A percentile compares a stretch with the other conserved stretches of the same genome.
Conservation (phyloP, 495 filamentous ascomycete genomes). For the Penicillium arizonense region DNA sequence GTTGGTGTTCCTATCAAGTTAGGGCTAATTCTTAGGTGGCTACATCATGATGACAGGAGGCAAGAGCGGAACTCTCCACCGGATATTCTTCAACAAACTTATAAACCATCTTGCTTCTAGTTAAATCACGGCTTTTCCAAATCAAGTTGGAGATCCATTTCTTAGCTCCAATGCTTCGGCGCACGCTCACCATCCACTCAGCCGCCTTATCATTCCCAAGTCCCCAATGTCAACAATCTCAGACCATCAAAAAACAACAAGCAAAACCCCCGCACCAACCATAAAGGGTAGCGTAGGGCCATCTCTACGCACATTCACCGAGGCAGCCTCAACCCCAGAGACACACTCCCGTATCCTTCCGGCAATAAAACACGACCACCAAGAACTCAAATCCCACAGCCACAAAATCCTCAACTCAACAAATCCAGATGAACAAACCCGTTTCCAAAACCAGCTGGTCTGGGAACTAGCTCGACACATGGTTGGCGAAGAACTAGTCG, state of each 20-base stretch:
- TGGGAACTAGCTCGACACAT: slow-evolving; percentile 67
- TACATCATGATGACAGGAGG: slow-evolving; percentile 14
- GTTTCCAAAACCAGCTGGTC: slow-evolving; percentile 62
- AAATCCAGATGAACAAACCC: slow-evolving; percentile 46
- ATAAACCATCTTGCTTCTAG: not conserved
- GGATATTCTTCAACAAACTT: not conserved
- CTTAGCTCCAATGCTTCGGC: slow-evolving; percentile 2
- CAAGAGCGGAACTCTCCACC: slow-evolving; percentile 10
- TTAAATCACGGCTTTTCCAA: too few relatives aligned
- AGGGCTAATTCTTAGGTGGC: not conserved
- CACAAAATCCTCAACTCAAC: slow-evolving; percentile 50
- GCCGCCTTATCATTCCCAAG: not conserved
- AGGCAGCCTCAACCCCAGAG: slow-evolving; percentile 3
- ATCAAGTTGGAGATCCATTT: not conserved
- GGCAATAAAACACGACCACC: slow-evolving; percentile 59
- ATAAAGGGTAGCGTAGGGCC: slow-evolving; percentile 7
- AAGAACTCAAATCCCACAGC: slow-evolving; percentile 54
- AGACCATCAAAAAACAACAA: slow-evolving; percentile 1
- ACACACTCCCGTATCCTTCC: slow-evolving; percentile 38
- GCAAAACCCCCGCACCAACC: not conserved
- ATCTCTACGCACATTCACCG: slow-evolving; percentile 9
- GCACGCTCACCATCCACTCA: not conserved
- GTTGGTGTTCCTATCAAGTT: not conserved
- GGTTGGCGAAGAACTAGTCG: slow-evolving; percentile 61
- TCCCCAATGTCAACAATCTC: slow-evolving; percentile 1